Base-by-base conservation (phyloP, 2,329 filamentous ascomycete genomes). In the Epichloe gansuensis region DNA sequence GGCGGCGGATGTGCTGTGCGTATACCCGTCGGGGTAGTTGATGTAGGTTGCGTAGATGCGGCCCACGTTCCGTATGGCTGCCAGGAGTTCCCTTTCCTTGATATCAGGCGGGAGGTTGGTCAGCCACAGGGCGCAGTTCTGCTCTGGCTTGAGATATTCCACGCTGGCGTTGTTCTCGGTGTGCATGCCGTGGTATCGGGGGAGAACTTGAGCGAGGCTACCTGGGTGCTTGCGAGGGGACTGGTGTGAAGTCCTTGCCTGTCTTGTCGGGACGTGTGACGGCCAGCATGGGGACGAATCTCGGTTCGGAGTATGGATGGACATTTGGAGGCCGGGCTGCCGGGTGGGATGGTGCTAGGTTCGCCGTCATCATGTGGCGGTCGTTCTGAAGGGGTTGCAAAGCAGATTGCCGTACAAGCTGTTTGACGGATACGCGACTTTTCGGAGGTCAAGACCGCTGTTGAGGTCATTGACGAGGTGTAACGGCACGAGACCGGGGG, bases 121-220 rank as follows among this genome's bases (percentile, higher is more conserved):
- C 28, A 81, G 57, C 72, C 76, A 81, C 1, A 81, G 64, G 0
- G 75, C 69, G 35, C 75, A 77, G 61, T 78, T 80, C 35, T 69
- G 51, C 11, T 65, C 62, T 0, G 62, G 52, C 0, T 55, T 8
- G 5, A 71, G 62, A 25, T 63, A 51, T 12, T 65, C 59, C 3
- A 61, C 61, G 51, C 67, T 69, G 41, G 68, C 68, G 48, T 71
- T 71, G 15, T 57, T 60, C 4, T 60, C 55, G 5, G 60, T 67
- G 46, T 69, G 68, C 54, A 67, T 67, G 12, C 68, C 68, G 46
- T 62, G 63, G 51, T 71, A 71, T 46, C 62, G 64, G n/a, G 50
- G 0, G 68, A 71, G 58, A 71, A 67, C 21, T 55, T 59, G 50
- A 54, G 31, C 3, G 49, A 38, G 4, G 45, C 35, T 8, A 51